These are phyloP conservation scores for Primulina tabacum DNA, from an alignment of 257 asterid species.

Conservation along the genomic window DNA sequence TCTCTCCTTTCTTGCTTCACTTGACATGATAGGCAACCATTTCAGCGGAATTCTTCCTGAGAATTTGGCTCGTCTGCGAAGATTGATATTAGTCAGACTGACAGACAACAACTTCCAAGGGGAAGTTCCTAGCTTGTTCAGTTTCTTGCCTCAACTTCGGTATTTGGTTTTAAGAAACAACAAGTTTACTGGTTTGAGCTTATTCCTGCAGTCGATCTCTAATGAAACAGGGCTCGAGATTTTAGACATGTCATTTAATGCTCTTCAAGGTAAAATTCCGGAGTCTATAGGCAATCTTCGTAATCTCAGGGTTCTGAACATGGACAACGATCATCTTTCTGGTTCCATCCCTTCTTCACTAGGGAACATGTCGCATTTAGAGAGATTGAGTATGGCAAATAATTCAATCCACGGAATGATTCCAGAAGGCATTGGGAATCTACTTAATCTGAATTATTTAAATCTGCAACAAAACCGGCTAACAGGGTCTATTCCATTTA, in stretches of 20 bases:
- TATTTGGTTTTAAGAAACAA: constrained; percentile 2
- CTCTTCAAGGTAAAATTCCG: constrained; percentile 3
- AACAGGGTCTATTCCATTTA: background rate
- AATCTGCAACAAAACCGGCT: background rate
- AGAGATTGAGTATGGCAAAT: background rate
- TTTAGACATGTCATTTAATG: constrained; percentile 2
- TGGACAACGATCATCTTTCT: background rate
- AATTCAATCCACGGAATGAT: background rate
- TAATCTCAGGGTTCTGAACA: background rate
- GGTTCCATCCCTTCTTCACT: constrained; percentile 5
- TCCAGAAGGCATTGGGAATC: constrained; percentile 10
- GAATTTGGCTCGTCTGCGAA: constrained; percentile 27
- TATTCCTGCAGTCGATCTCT: background rate
- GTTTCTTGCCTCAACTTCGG: constrained; percentile 9
- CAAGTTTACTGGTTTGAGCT: constrained; percentile 4
- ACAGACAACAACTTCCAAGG: constrained; percentile 31
- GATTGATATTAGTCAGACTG: constrained; percentile 18
- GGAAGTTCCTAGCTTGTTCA: constrained; percentile 32
- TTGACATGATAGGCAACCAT: constrained; percentile 25
- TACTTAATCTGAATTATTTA: background rate
- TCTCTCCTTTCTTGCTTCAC: constrained; percentile 34
- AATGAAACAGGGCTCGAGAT: background rate
- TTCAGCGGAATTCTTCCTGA: constrained; percentile 28
- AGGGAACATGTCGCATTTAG: background rate
- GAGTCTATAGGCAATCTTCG: background rate